Base-by-base conservation (phyloP, 2,329 filamentous ascomycete genomes). In the Leptographium wingfieldii region DNA sequence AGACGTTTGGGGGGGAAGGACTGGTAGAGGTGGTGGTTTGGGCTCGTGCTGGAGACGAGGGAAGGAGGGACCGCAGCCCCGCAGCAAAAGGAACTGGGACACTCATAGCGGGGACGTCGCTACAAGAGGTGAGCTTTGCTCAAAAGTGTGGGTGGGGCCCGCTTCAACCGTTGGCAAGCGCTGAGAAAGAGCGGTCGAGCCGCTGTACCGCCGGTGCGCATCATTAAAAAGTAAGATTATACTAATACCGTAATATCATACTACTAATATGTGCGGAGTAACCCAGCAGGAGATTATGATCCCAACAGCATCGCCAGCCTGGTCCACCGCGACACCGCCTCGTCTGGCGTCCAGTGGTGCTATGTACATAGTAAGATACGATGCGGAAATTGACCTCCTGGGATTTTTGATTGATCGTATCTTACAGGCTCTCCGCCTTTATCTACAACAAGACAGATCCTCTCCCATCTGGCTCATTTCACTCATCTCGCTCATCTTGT, bases 401-500 rank as follows among this genome's bases (percentile, higher is more conserved):
- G 9, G 3, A 5, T 16, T 40, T 40, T 40, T 27, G 25, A 25
- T 51, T 51, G 48, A 27, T 27, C 48, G 48, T 51, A 51, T 51
- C 48, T 14, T 51, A 51, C 48, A 51, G 14, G 48, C 48, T 27
- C 48, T 51, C 48, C 22, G 48, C 48, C 48, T 6, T 11, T 11
- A 14, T 51, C 48, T 53, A 29, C 29, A 31, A 16, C 27, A 27
- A 7, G 25, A 27, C 9, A 35, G 33, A 35, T 9, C 43, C 43
- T 22, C 43, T 22, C 43, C 43, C 43, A 16, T n/a, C 29, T n/a
- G 11, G 27, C 52, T 14, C 55, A 40, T 63, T 62, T 33, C 60
- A 63, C 22, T 63, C 62, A 58, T 53, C 56, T 52, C 49, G 22
- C 33, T 35, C 33, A 35, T 35, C 48, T 25, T 29, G 27, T 7